Evolutionary conservation across 2,329 filamentous ascomycete species (phyloP), one percentile per base, ranked within the genome.

Genomic region (Amylocarpus encephaloides): DNA sequence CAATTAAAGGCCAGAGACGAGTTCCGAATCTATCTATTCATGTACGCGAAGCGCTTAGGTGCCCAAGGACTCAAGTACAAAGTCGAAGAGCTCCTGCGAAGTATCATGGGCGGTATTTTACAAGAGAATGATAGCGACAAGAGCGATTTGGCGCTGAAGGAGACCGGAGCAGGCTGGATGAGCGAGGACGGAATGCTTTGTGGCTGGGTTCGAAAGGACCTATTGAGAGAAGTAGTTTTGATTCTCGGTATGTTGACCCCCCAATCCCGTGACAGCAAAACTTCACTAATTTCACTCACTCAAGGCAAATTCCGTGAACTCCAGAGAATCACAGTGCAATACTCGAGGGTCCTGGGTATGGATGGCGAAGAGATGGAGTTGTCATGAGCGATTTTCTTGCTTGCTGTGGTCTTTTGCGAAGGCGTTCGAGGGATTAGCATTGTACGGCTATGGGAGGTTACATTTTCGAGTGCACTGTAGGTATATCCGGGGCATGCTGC

Each of bases 41-140:
- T 97, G 90, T 98, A 98, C 64, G 92, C 91, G 3, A 97, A 96
- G 71, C 83, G 93, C 0, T 79, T 98, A 5, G 93, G 93, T 1
- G 89, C 90, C 0, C 94, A 98, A 67, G 90, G 90, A 0, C 73
- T 92, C 46, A 82, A 85, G 59, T 77, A 81, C 50, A 98, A 98
- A 71, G 90, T 96, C 2, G 92, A 97, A 66, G 94, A 98, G 71
- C 73, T 98, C 9, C 73, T 97, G 26, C 85, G 88, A 59, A 86
- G 82, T 41, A 73, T 98, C 38, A 74, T 95, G 43, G 90, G 91
- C 6, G 86, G 87, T 45, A 79, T 77, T 60, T 75, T 76, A 64
- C 76, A 76, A 53, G 83, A 86, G 2, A 79, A 79, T 19, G 66
- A 64, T n/a, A 16, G 18, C 7, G 55, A 64, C 48, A 64, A 71